Evolutionary conservation across 2,329 filamentous ascomycete species (phyloP).

Genomic region (Apiospora hydei): DNA sequence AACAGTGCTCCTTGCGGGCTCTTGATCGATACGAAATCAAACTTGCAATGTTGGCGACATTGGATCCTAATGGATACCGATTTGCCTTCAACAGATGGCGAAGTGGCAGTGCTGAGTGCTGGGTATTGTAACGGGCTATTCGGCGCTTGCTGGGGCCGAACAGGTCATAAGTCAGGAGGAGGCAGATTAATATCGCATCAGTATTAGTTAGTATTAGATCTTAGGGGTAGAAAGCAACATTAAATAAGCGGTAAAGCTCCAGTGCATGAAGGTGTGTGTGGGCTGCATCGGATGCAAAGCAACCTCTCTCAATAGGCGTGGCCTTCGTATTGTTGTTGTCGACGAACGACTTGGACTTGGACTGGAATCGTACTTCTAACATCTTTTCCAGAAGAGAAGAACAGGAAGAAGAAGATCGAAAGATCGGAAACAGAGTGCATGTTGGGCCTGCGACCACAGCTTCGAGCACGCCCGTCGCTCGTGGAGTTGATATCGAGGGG

Average conservation of each 20-base stretch:
- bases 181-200: neutral
- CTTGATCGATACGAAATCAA: neutral
- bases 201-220: neutral
- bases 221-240: neutral
- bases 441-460: constrained; percentile 57
- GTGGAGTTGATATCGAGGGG: constrained; percentile 52
- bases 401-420: neutral
- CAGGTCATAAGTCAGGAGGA: neutral
- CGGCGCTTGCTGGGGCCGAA: constrained; percentile 17
- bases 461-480: constrained; percentile 61
- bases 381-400: constrained; percentile 7
- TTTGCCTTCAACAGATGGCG: neutral
- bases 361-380: neutral
- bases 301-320: neutral
- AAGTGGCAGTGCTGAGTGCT: neutral
- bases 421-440: constrained; percentile 45
- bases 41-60: neutral
- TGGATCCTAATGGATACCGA: neutral
- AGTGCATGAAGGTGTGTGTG: constrained; percentile 1
- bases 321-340: neutral
- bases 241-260: constrained; percentile 8
- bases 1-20: neutral
- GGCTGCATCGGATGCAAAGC: constrained; percentile 9
- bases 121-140: neutral
- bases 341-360: neutral